These are phyloP conservation scores for Delonix regia DNA, from an alignment of 306 rosid species.

Conservation along the genomic window DNA sequence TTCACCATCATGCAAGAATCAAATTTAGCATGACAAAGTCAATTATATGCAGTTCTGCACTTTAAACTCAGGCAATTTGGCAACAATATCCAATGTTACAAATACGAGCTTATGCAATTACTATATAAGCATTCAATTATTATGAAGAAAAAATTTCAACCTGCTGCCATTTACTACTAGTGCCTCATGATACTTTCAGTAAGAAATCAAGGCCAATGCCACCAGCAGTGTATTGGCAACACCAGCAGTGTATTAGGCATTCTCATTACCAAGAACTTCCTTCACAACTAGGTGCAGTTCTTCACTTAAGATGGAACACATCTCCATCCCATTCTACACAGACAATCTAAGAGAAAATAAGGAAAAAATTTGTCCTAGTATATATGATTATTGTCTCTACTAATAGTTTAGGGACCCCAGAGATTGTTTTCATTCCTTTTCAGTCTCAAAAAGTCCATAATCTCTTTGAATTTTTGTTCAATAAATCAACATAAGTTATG, in stretches of 20 bases:
- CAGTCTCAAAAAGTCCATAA: neutral
- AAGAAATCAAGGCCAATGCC: neutral
- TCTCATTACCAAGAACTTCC: constrained; percentile 10
- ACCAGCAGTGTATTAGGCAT: neutral
- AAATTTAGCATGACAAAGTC: neutral
- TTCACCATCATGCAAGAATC: constrained; percentile 22
- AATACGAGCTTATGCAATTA: neutral
- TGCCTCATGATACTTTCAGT: neutral
- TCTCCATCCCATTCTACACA: neutral
- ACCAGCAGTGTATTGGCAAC: neutral
- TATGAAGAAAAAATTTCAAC: neutral
- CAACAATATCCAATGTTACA: neutral
- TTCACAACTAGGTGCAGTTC: constrained; percentile 12
- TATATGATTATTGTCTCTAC: neutral
- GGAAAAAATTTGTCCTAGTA: neutral
- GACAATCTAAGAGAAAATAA: neutral
- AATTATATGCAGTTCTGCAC: neutral
- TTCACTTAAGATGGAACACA: neutral
- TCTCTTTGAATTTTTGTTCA: neutral
- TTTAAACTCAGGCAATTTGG: neutral
- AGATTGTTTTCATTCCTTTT: neutral
- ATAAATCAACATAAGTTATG: neutral
- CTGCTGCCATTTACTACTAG: neutral
- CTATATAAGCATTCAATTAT: constrained; percentile 6
- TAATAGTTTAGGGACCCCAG: neutral